These are phyloP conservation scores for Salix caprea DNA, from an alignment of 345 rosid species.

Conservation along the genomic window DNA sequence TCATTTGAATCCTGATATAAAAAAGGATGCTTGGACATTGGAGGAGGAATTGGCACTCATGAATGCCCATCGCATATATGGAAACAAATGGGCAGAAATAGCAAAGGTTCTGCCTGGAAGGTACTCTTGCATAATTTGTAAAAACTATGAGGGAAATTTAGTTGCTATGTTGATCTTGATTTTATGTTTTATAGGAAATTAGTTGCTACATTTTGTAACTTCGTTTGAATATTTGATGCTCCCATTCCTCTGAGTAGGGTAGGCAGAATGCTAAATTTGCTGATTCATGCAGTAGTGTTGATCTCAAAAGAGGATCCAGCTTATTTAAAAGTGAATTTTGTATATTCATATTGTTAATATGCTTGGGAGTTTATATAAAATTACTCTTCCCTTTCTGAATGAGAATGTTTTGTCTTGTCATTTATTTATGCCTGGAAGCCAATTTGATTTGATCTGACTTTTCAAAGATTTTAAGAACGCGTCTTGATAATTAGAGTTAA, in stretches of 20 bases:
- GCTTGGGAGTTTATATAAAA: not conserved
- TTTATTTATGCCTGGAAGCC: not conserved
- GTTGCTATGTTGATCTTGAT: not conserved
- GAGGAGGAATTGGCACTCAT: slow-evolving; percentile 84
- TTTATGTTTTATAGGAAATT: not conserved
- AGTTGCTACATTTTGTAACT: not conserved
- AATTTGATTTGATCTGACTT: not conserved
- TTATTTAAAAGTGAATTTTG: not conserved
- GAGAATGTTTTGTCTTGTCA: not conserved
- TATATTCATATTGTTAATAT: not conserved
- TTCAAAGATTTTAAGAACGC: not conserved
- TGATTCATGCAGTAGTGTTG: not conserved
- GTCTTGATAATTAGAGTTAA: not conserved
- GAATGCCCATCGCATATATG: slow-evolving; percentile 67
- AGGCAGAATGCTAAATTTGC: not conserved
- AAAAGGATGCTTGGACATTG: slow-evolving; percentile 87
- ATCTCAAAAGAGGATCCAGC: not conserved
- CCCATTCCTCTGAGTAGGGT: not conserved
- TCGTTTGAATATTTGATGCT: not conserved
- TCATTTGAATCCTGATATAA: slow-evolving; percentile 94
- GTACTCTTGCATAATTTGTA: slow-evolving; percentile 31
- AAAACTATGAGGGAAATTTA: slow-evolving; percentile 1
- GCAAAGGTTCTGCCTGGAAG: slow-evolving; percentile 98
- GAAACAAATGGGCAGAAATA: slow-evolving; percentile 98
- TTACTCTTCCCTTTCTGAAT: not conserved